Evolutionary conservation across 768 basidiomycete species (phyloP).

Genomic region (Rhodotorula babjevae): DNA sequence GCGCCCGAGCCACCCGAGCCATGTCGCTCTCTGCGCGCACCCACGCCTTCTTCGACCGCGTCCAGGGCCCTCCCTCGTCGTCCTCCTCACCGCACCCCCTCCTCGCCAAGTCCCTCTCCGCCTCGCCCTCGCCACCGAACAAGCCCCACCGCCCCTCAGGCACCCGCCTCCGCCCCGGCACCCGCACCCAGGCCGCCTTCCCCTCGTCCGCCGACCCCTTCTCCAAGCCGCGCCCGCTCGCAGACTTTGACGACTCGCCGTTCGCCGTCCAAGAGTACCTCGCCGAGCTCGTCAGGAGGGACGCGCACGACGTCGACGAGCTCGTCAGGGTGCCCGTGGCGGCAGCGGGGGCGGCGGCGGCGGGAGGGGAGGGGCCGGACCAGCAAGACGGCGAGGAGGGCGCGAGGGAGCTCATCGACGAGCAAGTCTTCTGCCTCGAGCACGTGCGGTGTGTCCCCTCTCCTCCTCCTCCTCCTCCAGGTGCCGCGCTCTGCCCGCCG

Average conservation of each 20-base stretch:
- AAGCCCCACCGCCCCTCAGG: background rate
- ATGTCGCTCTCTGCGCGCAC: too few species aligned
- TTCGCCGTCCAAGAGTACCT: slow-evolving; percentile 96
- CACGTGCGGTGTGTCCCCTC: slow-evolving; percentile 53
- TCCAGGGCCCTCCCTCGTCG: too few species aligned
- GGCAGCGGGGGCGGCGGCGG: slow-evolving; percentile 44
- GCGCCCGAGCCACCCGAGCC: too few species aligned
- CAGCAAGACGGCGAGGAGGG: slow-evolving; percentile 48
- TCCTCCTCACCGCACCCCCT: too few species aligned
- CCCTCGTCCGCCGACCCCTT: slow-evolving; percentile 4
- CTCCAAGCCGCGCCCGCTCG: slow-evolving; percentile 39
- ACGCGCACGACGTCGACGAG: slow-evolving; percentile 80
- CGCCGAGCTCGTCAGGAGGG: slow-evolving; percentile 71
- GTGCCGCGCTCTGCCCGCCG: too few species aligned
- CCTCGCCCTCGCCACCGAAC: background rate
- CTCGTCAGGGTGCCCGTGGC: slow-evolving; percentile 66
- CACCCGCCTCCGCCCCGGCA: background rate
- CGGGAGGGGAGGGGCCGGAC: too few species aligned
- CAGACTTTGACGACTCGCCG: slow-evolving; percentile 64
- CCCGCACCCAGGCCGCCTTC: slow-evolving; percentile 1
- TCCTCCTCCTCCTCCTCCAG: slow-evolving; percentile 40
- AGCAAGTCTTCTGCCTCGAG: slow-evolving; percentile 78
- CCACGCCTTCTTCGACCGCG: too few species aligned
- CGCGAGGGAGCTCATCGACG: slow-evolving; percentile 61
- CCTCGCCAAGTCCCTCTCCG: background rate